Evolutionary conservation across 352 stramenopile genomes (phyloP), one percentile per base, ranked within the genome.

Genomic region (Globisporangium nodosum): DNA sequence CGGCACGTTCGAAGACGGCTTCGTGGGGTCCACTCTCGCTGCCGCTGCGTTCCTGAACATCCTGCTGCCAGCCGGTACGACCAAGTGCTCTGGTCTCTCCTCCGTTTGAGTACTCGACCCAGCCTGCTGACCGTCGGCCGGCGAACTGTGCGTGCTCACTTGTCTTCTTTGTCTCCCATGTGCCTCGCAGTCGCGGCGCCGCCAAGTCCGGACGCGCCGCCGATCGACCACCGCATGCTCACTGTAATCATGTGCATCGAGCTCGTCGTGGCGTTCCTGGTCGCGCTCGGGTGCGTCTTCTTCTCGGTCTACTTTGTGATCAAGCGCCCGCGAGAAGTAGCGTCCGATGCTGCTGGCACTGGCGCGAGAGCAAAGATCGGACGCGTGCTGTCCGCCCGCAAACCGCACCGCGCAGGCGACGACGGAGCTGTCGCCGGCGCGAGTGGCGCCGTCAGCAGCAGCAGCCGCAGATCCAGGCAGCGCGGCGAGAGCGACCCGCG

Each of bases 281-380:
- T 94, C 12, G 85, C 85, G 16, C 70, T 94, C 49, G 75, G 81
- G 12, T 94, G 85, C 54, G 83, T 94, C 39, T 69, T 93, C 33
- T 90, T 94, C 59, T 94, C 85, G 1, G 82, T 94, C 11, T 94
- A 94, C 61, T 94, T 94, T 65, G 83, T 94, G 33, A 85, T 73
- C 5, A 94, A 92, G 67, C 85, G 85, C 7, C 85, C 85, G 16
- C 80, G 76, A 18, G 73, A 85, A 24, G 65, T 35, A 31, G 54
- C 37, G 8, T 5, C 21, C 9, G 45, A 33, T 9, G 33, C 45
- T 39, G 30, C 16, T 43, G 31, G n/a, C n/a, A 18, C 56, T 21
- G 27, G 12, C 5, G 45, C 12, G 1, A 49, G 5, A 24, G 21
- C 1, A 15, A 62, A 15, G 35, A 30, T 62, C 18, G 58, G 21